Base-by-base conservation (phyloP, 495 filamentous ascomycete species). In the Talaromyces borbonicus region DNA sequence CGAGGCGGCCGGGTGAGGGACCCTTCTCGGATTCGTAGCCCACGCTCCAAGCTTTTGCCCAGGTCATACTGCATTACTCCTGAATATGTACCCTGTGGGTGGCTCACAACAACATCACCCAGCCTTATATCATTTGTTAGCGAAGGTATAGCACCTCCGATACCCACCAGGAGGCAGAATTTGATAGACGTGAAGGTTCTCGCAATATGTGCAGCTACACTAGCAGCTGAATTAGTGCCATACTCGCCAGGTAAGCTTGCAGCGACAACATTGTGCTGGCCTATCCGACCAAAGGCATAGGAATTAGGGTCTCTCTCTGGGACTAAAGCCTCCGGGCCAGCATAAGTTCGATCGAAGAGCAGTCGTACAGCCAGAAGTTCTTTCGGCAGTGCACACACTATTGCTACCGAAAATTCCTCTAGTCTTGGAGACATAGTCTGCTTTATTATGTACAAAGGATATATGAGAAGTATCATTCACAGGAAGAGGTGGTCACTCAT, bases 101-200 rank as follows among this genome's bases (percentile, higher is more conserved):
- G 43, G 43, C 64, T 56, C 20, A 72, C 58, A 1, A 69, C 65
- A 1, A 71, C 53, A 49, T 68, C 65, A 12, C 67, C 66, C 8
- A 69, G 53, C n/a, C 53, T 50, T 15, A 63, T 47, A 43, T 69
- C 58, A 14, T 41, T 24, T 4, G 14, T 52, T 27, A 16, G 61
- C 40, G 45, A 49, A 8, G 55, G 52, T 7, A 55, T 57, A 30
- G 52, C 54, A 18, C 54, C 59, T 12, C 56, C 54, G 30, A 63
- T 46, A 8, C 57, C 66, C 6, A 77, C 71, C 59, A 77, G 68
- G 20, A 79, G 52, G 11, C 62, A 53, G 46, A 72, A 55, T 24
- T 62, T 49, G 18, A 77, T 51, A 14, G 63, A 63, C 0, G 53
- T 52, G 49, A 75, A 76, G 23, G 39, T 67, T 6, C 43, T 30